Evolutionary conservation across 2,329 filamentous ascomycete species (phyloP).

Genomic region (Penicillium sp.): DNA sequence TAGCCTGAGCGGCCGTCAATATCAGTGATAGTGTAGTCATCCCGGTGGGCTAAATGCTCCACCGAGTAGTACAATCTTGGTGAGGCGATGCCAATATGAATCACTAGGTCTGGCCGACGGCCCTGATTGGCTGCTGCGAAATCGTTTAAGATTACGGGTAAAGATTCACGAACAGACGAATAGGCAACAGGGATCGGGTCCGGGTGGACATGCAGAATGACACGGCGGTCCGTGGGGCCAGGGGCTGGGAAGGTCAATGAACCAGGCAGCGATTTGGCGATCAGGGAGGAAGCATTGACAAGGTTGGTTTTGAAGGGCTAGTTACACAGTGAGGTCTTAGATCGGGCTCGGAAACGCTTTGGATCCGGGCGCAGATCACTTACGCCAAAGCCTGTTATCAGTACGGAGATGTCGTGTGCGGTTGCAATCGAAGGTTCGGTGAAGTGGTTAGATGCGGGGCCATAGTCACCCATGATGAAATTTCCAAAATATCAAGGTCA

Average conservation of each 20-base stretch:
- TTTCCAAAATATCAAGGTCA: neutral
- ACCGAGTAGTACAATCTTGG: slow-evolving; percentile 67
- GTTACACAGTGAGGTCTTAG: slow-evolving; percentile 9
- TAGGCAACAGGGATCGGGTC: slow-evolving; percentile 72
- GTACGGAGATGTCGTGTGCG: slow-evolving; percentile 33
- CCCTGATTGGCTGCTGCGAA: slow-evolving; percentile 42
- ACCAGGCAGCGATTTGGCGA: slow-evolving; percentile 67
- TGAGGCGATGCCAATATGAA: slow-evolving; percentile 80
- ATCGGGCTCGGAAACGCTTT: slow-evolving; percentile 4
- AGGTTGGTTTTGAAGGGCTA: slow-evolving; percentile 76
- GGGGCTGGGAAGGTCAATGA: slow-evolving; percentile 53
- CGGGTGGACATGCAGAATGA: slow-evolving; percentile 56
- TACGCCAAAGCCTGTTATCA: slow-evolving; percentile 41
- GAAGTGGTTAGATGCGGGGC: slow-evolving; percentile 18
- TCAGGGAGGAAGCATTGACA: slow-evolving; percentile 79
- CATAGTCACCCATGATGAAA: slow-evolving; percentile 36
- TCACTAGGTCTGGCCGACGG: slow-evolving; percentile 60
- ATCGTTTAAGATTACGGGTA: slow-evolving; percentile 63
- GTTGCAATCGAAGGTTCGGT: slow-evolving; percentile 16
- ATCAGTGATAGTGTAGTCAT: slow-evolving; percentile 70
- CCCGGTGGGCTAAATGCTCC: slow-evolving; percentile 69
- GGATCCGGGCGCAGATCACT: slow-evolving; percentile 19
- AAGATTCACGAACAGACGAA: slow-evolving; percentile 60
- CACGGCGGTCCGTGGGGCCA: slow-evolving; percentile 27
- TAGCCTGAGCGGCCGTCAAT: slow-evolving; percentile 58